Evolutionary conservation across 2,329 filamentous ascomycete species (phyloP), one percentile per base, ranked within the genome.

Genomic region (Xylaria sp.): DNA sequence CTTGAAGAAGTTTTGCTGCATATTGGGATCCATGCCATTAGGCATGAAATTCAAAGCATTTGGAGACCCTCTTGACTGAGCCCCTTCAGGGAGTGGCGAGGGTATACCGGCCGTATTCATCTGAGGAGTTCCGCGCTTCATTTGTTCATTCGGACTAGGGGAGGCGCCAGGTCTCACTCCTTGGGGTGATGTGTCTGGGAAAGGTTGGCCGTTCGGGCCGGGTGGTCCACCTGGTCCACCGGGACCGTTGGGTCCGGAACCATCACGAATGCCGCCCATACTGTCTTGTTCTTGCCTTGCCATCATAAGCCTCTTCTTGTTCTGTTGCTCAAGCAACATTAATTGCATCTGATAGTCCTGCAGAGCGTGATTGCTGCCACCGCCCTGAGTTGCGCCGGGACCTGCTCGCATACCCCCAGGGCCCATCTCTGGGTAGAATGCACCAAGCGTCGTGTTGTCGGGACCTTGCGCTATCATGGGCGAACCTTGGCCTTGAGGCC

Each of bases 341-440:
- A 95, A 82, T 79, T 95, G 92, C 92, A 94, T 94, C 82, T 95
- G 92, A 75, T 95, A 95, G 79, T 96, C 92, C 79, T 94, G 92
- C 54, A 95, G 84, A 24, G 92, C 92, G 78, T 94, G 92, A 78
- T 93, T 95, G 80, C 90, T 92, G 59, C 83, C 85, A 74, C 81
- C 85, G 17, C 80, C 81, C 71, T 85, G 84, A 39, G 64, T 70
- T 54, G 79, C 81, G 47, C 81, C 84, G 32, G 84, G 82, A 48
- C 81, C 85, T 39, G 82, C 80, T 64, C 91, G 86, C 83, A 93
- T 91, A 62, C 82, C 86, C 51, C 81, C 84, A 27, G 82, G 84
- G 39, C 80, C 82, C 81, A 92, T 87, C 42, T 91, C 89, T 64
- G 83, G 82, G 75, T 92, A 93, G 74, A 85, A 89, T 27, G 83